A percentile compares a stretch with the other conserved stretches of the same genome.
Conservation (phyloP, 331 rosid species). For the Ulmus americana region DNA sequence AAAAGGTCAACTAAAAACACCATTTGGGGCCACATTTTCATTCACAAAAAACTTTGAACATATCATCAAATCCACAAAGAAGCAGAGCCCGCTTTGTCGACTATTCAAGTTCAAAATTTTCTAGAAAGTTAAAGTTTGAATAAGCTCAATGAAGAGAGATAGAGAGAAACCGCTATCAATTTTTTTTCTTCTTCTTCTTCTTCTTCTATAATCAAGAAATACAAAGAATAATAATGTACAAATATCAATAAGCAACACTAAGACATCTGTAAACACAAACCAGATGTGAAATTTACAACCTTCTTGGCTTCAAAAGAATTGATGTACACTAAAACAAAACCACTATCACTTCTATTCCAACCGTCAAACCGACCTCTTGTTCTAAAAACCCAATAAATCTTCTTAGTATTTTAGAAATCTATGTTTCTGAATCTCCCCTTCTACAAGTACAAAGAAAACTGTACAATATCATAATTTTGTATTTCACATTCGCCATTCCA, state of each 20-base stretch:
- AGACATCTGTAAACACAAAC: conserved; percentile 14
- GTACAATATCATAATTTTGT: conserved; percentile 20
- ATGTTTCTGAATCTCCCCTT: conserved; percentile 7
- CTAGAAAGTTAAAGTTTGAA: no score
- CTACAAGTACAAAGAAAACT: conserved; percentile 8
- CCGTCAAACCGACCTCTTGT: conserved; percentile 28
- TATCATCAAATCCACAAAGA: no score
- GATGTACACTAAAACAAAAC: conserved; percentile 11
- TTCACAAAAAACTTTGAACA: no score
- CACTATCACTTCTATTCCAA: conserved; percentile 6
- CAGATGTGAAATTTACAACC: conserved; percentile 25
- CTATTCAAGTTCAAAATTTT: no score
- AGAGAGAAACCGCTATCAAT: neutral
- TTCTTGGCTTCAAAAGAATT: conserved; percentile 25
- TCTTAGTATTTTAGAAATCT: conserved; percentile 7
- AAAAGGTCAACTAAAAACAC: no score
- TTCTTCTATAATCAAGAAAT: conserved; percentile 19
- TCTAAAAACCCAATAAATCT: conserved; percentile 18
- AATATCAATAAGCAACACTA: conserved; percentile 7
- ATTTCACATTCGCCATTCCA: conserved; percentile 14
- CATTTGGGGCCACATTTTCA: no score
- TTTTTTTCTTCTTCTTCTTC: conserved; percentile 1
- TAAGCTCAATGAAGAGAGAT: neutral
- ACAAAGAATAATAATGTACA: conserved; percentile 33
- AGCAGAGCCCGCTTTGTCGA: no score